A percentile compares a stretch with the other conserved stretches of the same genome.
These are phyloP conservation scores for Dendrostoma leiphaemia DNA, from an alignment of 2,329 filamentous ascomycete genomes.

Conservation along the genomic window DNA sequence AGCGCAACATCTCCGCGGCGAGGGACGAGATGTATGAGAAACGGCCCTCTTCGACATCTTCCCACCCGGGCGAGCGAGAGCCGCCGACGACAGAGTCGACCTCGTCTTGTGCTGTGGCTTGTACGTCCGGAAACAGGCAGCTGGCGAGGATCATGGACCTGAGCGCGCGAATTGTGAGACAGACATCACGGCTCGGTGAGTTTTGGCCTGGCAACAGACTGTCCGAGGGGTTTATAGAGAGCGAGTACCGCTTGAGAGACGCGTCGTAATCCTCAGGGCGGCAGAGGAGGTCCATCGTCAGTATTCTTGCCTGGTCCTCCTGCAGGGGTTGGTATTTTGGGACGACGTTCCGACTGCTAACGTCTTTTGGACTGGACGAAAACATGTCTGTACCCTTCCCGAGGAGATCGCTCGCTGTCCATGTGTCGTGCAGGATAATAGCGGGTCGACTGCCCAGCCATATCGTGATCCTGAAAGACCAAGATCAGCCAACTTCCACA, in stretches of 20 bases:
- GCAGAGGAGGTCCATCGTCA: conserved; percentile 1
- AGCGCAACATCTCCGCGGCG: conserved; percentile 3
- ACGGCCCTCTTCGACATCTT: not conserved
- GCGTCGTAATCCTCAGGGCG: not conserved
- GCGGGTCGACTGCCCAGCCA: conserved; percentile 1
- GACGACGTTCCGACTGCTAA: no score
- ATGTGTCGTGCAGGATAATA: conserved; percentile 4
- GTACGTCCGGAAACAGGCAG: not conserved
- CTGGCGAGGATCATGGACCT: conserved; percentile 1
- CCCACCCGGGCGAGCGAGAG: conserved; percentile 1
- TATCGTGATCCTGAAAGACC: conserved; percentile 5
- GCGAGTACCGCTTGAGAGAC: conserved; percentile 2
- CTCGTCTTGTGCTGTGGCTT: conserved; percentile 5
- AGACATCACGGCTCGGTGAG: no score
- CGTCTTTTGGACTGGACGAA: conserved; percentile 6
- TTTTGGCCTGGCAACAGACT: no score
- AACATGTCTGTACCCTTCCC: not conserved
- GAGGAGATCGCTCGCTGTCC: conserved; percentile 5
- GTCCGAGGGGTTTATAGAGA: no score
- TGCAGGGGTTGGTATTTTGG: conserved; percentile 1
- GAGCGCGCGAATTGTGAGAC: no score
- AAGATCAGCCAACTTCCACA: no score
- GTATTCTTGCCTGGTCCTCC: conserved; percentile 3
- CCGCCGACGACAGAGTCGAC: conserved; percentile 4
- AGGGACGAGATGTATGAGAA: conserved; percentile 1